phyloP scores from a whole-genome alignment of 1,284 basidiomycete species.

The Ustilago sp. region DNA sequence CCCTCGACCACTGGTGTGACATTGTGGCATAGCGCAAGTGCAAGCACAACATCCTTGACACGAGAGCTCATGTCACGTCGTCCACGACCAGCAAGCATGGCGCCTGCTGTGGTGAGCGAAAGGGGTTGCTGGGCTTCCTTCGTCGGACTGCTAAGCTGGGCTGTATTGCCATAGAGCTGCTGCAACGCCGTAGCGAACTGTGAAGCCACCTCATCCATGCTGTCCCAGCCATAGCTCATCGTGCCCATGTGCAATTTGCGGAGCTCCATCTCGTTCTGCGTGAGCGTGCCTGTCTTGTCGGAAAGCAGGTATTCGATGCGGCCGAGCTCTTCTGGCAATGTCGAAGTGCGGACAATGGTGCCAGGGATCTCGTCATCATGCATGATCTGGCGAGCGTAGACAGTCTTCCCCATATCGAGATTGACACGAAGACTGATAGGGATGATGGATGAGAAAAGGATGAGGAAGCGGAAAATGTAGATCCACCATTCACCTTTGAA shows the following conservation, averaged over 20 bases:
- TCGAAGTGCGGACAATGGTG: constrained; percentile 96
- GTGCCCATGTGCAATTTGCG: constrained; percentile 99
- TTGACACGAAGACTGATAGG: constrained; percentile 99
- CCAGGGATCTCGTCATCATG: constrained; percentile 90
- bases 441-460: constrained; percentile 98
- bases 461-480: constrained; percentile 95
- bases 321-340: constrained; percentile 95
- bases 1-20: constrained; percentile 95
- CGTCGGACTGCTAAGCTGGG: constrained; percentile 31
- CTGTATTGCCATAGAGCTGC: constrained; percentile 25
- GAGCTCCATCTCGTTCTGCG: constrained; percentile 99
- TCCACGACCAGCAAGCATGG: constrained; percentile 82
- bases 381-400: constrained; percentile 96
- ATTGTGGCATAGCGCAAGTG: constrained; percentile 95
- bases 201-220: constrained; percentile 96
- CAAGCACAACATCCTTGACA: constrained; percentile 92
- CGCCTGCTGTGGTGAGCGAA: constrained; percentile 74
- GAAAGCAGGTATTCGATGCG: constrained; percentile 94
- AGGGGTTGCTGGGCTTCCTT: constrained; percentile 27
- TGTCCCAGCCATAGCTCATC: constrained; percentile 93
- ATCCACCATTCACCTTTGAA: constrained; percentile 96
- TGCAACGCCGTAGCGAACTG: constrained; percentile 84
- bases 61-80: constrained; percentile 93
- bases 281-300: constrained; percentile 97
- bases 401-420: constrained; percentile 99